Evolutionary conservation across 1,284 basidiomycete species (phyloP).

Genomic region (Ustilago esculenta): DNA sequence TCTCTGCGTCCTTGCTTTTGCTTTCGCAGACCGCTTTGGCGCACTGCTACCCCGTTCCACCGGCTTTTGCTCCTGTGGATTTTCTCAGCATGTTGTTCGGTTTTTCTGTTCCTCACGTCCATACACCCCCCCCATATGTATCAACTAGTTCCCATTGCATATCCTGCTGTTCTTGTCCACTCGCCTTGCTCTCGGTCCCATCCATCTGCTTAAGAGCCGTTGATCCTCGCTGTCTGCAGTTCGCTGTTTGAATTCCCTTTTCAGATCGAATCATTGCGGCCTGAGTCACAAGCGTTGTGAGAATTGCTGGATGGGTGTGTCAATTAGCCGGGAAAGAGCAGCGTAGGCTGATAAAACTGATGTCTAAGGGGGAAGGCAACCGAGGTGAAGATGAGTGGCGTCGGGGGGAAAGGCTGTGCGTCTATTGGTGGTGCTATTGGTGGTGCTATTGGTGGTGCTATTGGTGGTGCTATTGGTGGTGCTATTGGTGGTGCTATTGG

Average conservation of each 20-base stretch:
- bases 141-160: slow-evolving; percentile 17
- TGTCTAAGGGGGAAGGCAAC: slow-evolving; percentile 1
- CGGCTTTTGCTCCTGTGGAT: background rate
- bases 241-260: background rate
- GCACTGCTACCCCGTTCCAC: too few species aligned
- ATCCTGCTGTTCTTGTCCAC: background rate
- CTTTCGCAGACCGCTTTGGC: too few species aligned
- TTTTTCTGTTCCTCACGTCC: background rate
- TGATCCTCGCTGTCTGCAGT: background rate
- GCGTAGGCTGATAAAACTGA: background rate
- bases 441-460: slow-evolving; percentile 4
- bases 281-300: too few species aligned
- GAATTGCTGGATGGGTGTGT: background rate
- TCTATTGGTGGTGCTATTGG: too few species aligned
- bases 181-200: background rate
- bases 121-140: slow-evolving; percentile 15
- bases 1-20: too few species aligned
- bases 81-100: slow-evolving; percentile 2
- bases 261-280: too few species aligned
- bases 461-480: slow-evolving; percentile 26
- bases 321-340: too few species aligned
- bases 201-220: background rate
- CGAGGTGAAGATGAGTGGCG: background rate
- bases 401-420: too few species aligned
- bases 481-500: slow-evolving; percentile 7